Evolutionary conservation across 345 rosid genomes (phyloP).

Genomic region (Brassica incana): DNA sequence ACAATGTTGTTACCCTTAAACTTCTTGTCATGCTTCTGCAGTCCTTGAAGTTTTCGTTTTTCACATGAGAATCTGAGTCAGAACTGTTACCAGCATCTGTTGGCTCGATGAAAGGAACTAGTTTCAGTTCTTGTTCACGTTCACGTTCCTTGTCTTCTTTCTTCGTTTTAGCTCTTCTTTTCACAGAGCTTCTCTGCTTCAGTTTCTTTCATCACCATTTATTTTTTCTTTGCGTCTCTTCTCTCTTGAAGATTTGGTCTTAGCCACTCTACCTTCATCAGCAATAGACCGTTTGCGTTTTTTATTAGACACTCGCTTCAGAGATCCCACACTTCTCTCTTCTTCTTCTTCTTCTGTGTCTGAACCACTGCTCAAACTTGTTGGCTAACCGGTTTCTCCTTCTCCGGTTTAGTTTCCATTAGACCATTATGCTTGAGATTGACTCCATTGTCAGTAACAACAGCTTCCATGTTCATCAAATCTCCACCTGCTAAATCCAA

Average conservation of each 20-base stretch:
- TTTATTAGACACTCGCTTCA: background rate
- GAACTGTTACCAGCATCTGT: background rate
- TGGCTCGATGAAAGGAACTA: constrained; percentile 11
- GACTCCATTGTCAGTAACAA: constrained; percentile 11
- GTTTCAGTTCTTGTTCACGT: background rate
- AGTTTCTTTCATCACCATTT: background rate
- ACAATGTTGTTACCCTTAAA: constrained; percentile 25
- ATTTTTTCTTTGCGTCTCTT: constrained; percentile 2
- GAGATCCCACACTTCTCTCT: constrained; percentile 10
- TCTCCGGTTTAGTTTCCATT: constrained; percentile 19
- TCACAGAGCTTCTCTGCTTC: constrained; percentile 32
- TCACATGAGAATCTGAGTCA: constrained; percentile 27
- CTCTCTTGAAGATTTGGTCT: constrained; percentile 15
- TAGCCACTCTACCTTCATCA: constrained; percentile 11
- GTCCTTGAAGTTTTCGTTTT: background rate
- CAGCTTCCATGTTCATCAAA: constrained; percentile 14
- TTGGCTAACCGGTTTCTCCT: constrained; percentile 19
- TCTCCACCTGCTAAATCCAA: constrained; percentile 10
- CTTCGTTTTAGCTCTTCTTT: background rate
- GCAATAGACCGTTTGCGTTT: constrained; percentile 36
- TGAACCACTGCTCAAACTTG: constrained; percentile 26
- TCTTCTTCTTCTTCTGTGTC: constrained; percentile 24
- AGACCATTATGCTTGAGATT: constrained; percentile 1
- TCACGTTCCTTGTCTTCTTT: constrained; percentile 4
- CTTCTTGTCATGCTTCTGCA: constrained; percentile 36